phyloP scores from a whole-genome alignment of 73 alveolate genomes.

The Halteria grandinella region DNA sequence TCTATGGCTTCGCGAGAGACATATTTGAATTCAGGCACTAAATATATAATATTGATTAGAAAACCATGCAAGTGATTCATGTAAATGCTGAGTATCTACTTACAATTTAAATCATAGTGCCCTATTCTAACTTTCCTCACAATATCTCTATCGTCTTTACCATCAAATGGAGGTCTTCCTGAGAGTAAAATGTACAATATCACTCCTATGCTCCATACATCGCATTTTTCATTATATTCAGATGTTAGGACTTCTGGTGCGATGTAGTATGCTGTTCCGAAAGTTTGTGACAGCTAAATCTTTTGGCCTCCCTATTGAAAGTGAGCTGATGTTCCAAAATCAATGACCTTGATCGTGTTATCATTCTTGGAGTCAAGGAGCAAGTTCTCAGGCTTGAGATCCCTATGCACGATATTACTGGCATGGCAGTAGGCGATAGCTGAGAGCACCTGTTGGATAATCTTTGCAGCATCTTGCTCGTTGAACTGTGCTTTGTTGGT shows the following conservation, averaged over 20 bases:
- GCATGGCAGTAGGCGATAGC: constrained; percentile 88
- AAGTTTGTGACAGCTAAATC: constrained; percentile 37
- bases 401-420: constrained; percentile 86
- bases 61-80: background rate
- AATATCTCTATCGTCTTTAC: constrained; percentile 50
- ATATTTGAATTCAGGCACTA: constrained; percentile 53
- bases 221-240: constrained; percentile 63
- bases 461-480: constrained; percentile 78
- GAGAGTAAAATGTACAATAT: constrained; percentile 58
- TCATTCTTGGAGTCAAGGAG: constrained; percentile 49
- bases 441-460: constrained; percentile 78
- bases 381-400: constrained; percentile 89
- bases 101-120: constrained; percentile 12
- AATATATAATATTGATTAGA: background rate
- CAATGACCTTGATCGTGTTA: constrained; percentile 57
- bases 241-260: constrained; percentile 67
- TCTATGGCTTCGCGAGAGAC: constrained; percentile 75
- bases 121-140: constrained; percentile 55
- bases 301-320: background rate
- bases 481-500: constrained; percentile 70
- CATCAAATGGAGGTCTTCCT: constrained; percentile 72
- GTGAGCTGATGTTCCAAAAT: constrained; percentile 58
- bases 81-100: background rate
- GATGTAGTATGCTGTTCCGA: constrained; percentile 64
- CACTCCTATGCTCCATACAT: constrained; percentile 66